A percentile compares a stretch with the other conserved stretches of the same genome.
Conservation (phyloP, 257 asterid species). For the Solanum verrucosum region DNA sequence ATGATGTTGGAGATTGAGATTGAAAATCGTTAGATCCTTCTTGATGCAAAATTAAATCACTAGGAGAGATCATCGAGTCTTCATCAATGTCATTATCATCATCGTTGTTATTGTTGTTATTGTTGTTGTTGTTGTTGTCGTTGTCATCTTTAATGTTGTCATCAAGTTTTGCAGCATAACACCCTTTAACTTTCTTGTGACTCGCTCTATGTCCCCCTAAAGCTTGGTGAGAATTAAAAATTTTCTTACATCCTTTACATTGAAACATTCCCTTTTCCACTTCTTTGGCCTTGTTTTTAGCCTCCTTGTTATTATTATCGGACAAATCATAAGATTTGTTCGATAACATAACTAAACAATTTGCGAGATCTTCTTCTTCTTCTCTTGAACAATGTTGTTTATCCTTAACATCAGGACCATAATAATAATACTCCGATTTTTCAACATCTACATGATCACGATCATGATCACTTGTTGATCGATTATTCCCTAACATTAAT, state of each 20-base stretch:
- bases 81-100: constrained; percentile 14
- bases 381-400: constrained; percentile 8
- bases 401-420: neutral
- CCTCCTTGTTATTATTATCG: neutral
- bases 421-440: neutral
- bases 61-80: constrained; percentile 3
- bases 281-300: constrained; percentile 27
- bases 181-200: constrained; percentile 89
- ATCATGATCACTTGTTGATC: constrained; percentile 1
- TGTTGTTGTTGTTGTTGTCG: neutral
- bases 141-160: neutral
- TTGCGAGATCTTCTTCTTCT: constrained; percentile 80
- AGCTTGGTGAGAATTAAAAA: constrained; percentile 84
- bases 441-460: neutral
- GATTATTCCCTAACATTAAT: neutral
- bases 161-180: constrained; percentile 45
- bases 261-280: constrained; percentile 47
- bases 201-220: constrained; percentile 95
- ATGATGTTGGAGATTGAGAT: neutral
- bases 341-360: constrained; percentile 67
- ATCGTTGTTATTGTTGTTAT: neutral
- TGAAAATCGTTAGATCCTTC: neutral
- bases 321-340: constrained; percentile 21
- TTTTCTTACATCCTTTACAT: constrained; percentile 76
- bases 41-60: constrained; percentile 9